A percentile compares a stretch with the other conserved stretches of the same genome.
Conservation (phyloP, 768 basidiomycete species). For the Holtermannia corniformis region DNA sequence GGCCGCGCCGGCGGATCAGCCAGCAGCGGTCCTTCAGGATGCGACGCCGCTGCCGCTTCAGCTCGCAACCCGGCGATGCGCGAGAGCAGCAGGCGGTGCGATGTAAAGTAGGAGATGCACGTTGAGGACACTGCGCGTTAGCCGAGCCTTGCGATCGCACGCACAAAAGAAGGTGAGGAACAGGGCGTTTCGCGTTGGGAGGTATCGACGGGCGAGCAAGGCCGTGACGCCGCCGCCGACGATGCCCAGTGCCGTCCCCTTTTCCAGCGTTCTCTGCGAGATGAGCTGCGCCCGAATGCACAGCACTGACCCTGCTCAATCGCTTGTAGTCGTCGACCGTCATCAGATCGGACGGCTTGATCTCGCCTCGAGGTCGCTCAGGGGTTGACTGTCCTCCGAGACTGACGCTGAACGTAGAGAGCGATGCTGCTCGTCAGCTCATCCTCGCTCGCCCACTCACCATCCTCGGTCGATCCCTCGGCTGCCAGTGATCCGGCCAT, state of each 20-base stretch:
- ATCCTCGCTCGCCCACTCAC: no score
- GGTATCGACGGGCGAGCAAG: constrained; percentile 8
- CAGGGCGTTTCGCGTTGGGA: constrained; percentile 13
- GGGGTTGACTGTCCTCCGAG: no score
- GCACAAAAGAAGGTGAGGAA: constrained; percentile 13
- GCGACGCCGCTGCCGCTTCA: background rate
- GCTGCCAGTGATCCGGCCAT: background rate
- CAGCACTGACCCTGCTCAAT: background rate
- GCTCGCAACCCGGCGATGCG: constrained; percentile 7
- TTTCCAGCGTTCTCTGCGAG: constrained; percentile 7
- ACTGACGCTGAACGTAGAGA: background rate
- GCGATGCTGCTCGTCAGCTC: no score
- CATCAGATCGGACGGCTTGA: background rate
- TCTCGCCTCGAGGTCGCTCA: no score
- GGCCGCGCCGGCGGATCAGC: background rate
- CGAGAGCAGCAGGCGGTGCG: constrained; percentile 7
- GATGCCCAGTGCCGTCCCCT: constrained; percentile 13
- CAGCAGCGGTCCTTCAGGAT: background rate
- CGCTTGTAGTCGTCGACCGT: background rate
- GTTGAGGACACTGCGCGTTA: constrained; percentile 14
- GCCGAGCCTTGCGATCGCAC: background rate
- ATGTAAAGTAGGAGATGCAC: constrained; percentile 13
- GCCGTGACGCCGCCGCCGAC: constrained; percentile 13
- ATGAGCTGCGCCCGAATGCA: background rate
- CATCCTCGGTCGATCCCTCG: background rate